Percentiles rank a stretch among this genome's conserved stretches.
Evolutionary conservation across 306 rosid genomes (phyloP).

Genomic region (Quercus parvula): DNA sequence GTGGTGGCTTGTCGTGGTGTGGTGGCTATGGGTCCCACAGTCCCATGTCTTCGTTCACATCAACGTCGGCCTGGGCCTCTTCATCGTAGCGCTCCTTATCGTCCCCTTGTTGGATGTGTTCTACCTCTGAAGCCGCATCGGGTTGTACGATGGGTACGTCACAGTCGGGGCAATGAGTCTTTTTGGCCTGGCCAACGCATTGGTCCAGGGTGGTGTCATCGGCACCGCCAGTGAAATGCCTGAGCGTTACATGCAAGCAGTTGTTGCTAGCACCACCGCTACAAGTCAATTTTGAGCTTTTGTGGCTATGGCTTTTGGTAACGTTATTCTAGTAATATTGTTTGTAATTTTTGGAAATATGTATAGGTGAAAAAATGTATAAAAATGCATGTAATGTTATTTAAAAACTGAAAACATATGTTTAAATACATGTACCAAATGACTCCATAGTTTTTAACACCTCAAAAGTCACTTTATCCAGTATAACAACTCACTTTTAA

Average conservation of each 20-base stretch:
- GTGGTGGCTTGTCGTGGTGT: no score
- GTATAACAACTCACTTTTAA: no score
- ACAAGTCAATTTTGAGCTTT: conserved; percentile 35
- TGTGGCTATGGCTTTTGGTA: not conserved
- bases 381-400: no score
- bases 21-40: not conserved
- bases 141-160: conserved; percentile 58
- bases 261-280: conserved; percentile 83
- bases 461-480: no score
- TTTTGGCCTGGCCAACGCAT: conserved; percentile 56
- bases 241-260: conserved; percentile 77
- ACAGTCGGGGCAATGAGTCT: conserved; percentile 49
- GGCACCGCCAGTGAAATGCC: conserved; percentile 87
- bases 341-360: no score
- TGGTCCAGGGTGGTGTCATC: conserved; percentile 74
- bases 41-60: conserved; percentile 53
- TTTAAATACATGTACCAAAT: no score
- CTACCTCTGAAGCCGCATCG: conserved; percentile 66
- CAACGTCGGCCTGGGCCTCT: conserved; percentile 58
- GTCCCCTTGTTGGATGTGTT: conserved; percentile 60
- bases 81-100: conserved; percentile 44
- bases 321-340: no score
- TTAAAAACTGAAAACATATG: no score
- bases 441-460: no score
- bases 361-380: no score